A percentile compares a stretch with the other conserved stretches of the same genome.
phyloP scores from a whole-genome alignment of 257 asterid genomes.

The Jacaranda copaia region DNA sequence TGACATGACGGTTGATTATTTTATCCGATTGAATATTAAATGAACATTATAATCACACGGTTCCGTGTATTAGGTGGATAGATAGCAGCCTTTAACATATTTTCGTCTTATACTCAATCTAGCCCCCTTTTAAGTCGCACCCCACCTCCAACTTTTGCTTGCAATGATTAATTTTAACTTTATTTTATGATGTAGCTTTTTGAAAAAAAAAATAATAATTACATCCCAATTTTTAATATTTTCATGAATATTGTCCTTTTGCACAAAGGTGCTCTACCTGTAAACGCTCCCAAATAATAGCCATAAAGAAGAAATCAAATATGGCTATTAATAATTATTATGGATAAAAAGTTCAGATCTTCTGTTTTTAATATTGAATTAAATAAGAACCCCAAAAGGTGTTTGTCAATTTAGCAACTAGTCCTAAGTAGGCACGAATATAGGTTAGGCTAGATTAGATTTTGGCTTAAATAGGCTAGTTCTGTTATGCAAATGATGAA shows the following conservation, averaged over 20 bases:
- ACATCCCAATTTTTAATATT: not conserved
- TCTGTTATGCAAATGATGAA: too few relatives aligned
- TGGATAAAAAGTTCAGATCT: not conserved
- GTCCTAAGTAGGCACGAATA: too few relatives aligned
- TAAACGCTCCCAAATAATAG: not conserved
- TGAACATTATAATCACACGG: slow-evolving; percentile 32
- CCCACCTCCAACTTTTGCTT: slow-evolving; percentile 13
- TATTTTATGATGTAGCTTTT: not conserved
- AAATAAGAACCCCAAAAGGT: too few relatives aligned
- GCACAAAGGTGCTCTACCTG: not conserved
- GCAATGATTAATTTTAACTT: not conserved
- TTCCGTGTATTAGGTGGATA: slow-evolving; percentile 56
- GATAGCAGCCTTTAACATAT: slow-evolving; percentile 32
- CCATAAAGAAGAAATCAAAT: not conserved
- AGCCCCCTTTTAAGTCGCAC: slow-evolving; percentile 12
- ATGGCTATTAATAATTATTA: too few relatives aligned
- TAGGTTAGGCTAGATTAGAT: too few relatives aligned
- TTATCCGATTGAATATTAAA: not conserved
- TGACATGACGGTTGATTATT: slow-evolving; percentile 8
- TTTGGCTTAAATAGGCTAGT: too few relatives aligned
- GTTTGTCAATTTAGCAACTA: too few relatives aligned
- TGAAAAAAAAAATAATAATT: too few relatives aligned
- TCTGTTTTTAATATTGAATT: too few relatives aligned
- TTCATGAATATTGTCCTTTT: not conserved
- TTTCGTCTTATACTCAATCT: not conserved